phyloP scores from a whole-genome alignment of 768 basidiomycete species.

The Pleurotus ostreatus region DNA sequence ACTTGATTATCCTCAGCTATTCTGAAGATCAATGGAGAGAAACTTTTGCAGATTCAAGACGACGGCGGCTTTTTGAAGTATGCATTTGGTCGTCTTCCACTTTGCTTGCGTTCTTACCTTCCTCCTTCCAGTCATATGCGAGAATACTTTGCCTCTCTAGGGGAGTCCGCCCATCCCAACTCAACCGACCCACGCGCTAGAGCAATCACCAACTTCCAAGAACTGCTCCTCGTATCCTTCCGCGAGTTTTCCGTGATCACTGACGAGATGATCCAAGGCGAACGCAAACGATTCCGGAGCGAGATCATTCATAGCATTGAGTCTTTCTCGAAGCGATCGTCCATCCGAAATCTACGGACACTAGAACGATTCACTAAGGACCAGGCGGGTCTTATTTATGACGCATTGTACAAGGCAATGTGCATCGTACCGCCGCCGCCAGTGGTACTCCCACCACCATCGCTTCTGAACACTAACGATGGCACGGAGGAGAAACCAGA shows the following conservation, averaged over 20 bases:
- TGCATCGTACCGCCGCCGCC: conserved; percentile 71
- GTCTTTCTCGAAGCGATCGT: conserved; percentile 87
- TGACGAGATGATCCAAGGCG: conserved; percentile 86
- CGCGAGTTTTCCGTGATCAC: conserved; percentile 96
- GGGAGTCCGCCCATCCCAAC: conserved; percentile 89
- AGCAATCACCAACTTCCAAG: conserved; percentile 96
- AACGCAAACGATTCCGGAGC: conserved; percentile 79
- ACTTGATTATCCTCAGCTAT: conserved; percentile 57
- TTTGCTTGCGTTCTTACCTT: background rate
- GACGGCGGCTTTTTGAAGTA: conserved; percentile 96
- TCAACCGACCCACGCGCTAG: conserved; percentile 85
- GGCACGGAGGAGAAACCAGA: conserved; percentile 76
- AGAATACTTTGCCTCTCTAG: conserved; percentile 90
- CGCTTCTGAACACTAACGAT: conserved; percentile 55
- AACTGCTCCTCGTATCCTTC: conserved; percentile 94
- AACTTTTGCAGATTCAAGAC: conserved; percentile 88
- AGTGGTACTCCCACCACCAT: conserved; percentile 39
- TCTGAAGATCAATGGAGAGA: conserved; percentile 95
- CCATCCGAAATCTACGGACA: conserved; percentile 80
- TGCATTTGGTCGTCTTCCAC: conserved; percentile 16
- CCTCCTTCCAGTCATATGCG: conserved; percentile 72
- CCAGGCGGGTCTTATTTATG: conserved; percentile 86
- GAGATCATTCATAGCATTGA: conserved; percentile 94
- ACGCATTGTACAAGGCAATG: conserved; percentile 83
- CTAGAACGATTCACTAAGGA: conserved; percentile 84